Evolutionary conservation across 495 filamentous ascomycete species (phyloP).

Genomic region (Aspergillus sclerotiicarbonarius): DNA sequence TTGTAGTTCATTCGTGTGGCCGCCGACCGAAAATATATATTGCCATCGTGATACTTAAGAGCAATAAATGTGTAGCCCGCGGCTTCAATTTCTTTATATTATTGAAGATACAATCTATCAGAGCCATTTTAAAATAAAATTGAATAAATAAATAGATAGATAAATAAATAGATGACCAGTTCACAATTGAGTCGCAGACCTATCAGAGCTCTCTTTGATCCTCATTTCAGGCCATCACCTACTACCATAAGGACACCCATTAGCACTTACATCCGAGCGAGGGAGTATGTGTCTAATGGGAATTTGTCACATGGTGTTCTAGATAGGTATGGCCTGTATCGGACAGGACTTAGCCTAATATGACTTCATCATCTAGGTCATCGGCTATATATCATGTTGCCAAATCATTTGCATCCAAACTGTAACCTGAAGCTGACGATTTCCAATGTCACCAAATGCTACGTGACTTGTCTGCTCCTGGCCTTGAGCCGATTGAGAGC

Average conservation of each 20-base stretch:
- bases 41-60: too few species aligned
- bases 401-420: background rate
- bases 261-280: conserved; percentile 34
- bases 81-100: background rate
- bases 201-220: conserved; percentile 54
- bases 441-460: background rate
- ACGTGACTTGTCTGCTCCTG: conserved; percentile 20
- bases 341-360: conserved; percentile 23
- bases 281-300: conserved; percentile 35
- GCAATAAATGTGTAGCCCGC: too few species aligned
- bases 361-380: conserved; percentile 34
- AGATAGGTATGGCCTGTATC: conserved; percentile 15
- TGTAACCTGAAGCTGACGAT: background rate
- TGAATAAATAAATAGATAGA: too few species aligned
- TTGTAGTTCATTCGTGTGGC: too few species aligned
- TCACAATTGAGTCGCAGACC: conserved; percentile 10
- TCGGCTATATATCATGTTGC: background rate
- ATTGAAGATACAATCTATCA: background rate
- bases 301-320: background rate
- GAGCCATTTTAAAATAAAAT: too few species aligned
- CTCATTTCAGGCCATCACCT: conserved; percentile 26
- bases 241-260: conserved; percentile 6
- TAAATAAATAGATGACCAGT: background rate
- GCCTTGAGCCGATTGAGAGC: conserved; percentile 44
- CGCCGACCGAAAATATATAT: too few species aligned